phyloP scores from a whole-genome alignment of 148 eudicot species.

The Rhododendron williamsianum region DNA sequence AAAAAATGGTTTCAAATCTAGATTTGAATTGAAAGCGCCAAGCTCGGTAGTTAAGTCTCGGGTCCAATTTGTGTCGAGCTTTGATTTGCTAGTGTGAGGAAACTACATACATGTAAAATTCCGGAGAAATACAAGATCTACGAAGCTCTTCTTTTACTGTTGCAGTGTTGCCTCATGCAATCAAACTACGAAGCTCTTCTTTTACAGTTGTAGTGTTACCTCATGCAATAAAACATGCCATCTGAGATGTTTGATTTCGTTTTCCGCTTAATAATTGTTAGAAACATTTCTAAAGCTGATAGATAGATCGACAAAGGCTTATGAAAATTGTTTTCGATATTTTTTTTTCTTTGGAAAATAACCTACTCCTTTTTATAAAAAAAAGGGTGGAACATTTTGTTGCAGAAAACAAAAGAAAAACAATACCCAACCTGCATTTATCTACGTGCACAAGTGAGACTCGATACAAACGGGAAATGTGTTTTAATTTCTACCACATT shows the following conservation, averaged over 20 bases:
- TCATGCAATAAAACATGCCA: background rate
- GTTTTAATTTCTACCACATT: background rate
- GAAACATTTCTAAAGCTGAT: background rate
- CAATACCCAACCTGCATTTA: background rate
- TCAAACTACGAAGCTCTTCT: background rate
- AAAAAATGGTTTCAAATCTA: too few relatives aligned
- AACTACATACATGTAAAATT: background rate
- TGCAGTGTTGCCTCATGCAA: background rate
- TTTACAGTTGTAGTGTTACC: background rate
- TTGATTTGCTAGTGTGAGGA: background rate
- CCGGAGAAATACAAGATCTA: background rate
- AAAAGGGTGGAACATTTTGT: background rate
- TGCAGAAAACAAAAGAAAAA: background rate
- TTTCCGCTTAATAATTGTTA: background rate
- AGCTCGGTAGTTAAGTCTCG: background rate
- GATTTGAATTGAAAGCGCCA: background rate
- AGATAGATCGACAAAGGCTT: background rate
- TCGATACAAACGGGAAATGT: background rate
- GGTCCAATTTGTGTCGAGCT: background rate
- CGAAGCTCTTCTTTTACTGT: background rate
- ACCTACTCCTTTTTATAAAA: background rate
- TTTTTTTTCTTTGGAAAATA: background rate
- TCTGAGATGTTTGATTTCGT: background rate
- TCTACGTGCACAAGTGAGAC: background rate
- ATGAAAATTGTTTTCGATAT: background rate